Conservation (phyloP, 177 flowering plant genomes). For the Vitis hybrid region DNA sequence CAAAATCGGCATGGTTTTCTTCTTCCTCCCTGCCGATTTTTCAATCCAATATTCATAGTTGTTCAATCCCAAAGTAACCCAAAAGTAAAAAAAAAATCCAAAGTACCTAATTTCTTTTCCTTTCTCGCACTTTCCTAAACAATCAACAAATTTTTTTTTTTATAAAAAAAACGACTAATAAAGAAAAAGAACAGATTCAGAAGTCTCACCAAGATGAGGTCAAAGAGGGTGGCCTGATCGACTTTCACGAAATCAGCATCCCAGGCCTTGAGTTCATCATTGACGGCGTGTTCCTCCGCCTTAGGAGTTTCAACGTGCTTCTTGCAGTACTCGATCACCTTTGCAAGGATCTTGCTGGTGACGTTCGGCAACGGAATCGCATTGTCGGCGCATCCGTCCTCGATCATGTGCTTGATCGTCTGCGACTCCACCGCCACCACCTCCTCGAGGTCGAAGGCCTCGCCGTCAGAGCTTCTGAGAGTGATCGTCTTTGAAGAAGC, state of each 20-base stretch:
- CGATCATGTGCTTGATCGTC: slow-evolving; percentile 19
- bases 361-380: slow-evolving; percentile 28
- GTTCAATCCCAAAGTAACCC: too few relatives aligned
- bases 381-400: slow-evolving; percentile 23
- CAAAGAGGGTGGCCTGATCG: slow-evolving; percentile 23
- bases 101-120: too few relatives aligned
- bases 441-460: slow-evolving; percentile 26
- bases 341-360: slow-evolving; percentile 16
- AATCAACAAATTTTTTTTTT: too few relatives aligned
- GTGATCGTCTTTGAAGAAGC: slow-evolving; percentile 3
- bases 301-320: slow-evolving; percentile 18
- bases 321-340: slow-evolving; percentile 33
- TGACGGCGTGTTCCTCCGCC: not conserved
- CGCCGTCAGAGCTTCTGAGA: slow-evolving; percentile 18
- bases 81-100: too few relatives aligned
- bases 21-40: too few relatives aligned
- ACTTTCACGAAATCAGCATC: slow-evolving; percentile 24
- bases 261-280: slow-evolving; percentile 13
- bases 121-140: too few relatives aligned
- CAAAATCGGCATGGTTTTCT: too few relatives aligned
- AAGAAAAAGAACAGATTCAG: too few relatives aligned
- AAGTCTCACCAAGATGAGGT: slow-evolving; percentile 17
- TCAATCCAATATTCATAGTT: too few relatives aligned
- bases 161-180: not conserved
- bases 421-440: slow-evolving; percentile 19